These are phyloP conservation scores for Nakaseomyces sp. DNA, from an alignment of 1,139 yeast genomes.

Conservation along the genomic window DNA sequence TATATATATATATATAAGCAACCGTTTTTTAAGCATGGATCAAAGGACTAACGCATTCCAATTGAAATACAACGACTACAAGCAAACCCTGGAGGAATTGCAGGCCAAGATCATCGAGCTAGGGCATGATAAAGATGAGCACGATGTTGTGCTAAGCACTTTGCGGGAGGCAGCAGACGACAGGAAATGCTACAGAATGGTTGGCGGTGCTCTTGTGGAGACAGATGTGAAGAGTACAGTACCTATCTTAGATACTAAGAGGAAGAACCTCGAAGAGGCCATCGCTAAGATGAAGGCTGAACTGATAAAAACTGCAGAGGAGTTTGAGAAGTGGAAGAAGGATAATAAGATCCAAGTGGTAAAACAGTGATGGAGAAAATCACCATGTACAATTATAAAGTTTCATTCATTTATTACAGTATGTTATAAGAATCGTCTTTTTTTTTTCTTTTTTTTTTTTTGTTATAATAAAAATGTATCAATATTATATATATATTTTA, in stretches of 20 bases:
- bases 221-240: constrained; percentile 69
- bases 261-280: constrained; percentile 38
- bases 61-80: constrained; percentile 51
- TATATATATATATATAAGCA: too few relatives aligned
- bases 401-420: too few relatives aligned
- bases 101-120: constrained; percentile 49
- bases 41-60: constrained; percentile 37
- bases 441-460: too few relatives aligned
- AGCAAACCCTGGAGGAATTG: constrained; percentile 49
- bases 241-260: constrained; percentile 57
- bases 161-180: constrained; percentile 40
- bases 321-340: constrained; percentile 60
- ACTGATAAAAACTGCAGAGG: constrained; percentile 40
- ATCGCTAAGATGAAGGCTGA: constrained; percentile 40
- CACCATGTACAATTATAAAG: too few relatives aligned
- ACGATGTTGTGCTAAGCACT: constrained; percentile 48
- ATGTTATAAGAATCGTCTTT: too few relatives aligned
- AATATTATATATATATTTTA: too few relatives aligned
- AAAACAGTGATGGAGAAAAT: constrained; percentile 26
- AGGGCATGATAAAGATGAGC: constrained; percentile 43
- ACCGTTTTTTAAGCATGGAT: too few relatives aligned
- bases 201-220: constrained; percentile 87
- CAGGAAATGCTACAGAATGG: constrained; percentile 85
- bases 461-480: too few relatives aligned
- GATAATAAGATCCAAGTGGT: constrained; percentile 60